A percentile compares a stretch with the other conserved stretches of the same genome.
Evolutionary conservation across 2,329 filamentous ascomycete genomes (phyloP).

Genomic region (Ophiostoma quercus): DNA sequence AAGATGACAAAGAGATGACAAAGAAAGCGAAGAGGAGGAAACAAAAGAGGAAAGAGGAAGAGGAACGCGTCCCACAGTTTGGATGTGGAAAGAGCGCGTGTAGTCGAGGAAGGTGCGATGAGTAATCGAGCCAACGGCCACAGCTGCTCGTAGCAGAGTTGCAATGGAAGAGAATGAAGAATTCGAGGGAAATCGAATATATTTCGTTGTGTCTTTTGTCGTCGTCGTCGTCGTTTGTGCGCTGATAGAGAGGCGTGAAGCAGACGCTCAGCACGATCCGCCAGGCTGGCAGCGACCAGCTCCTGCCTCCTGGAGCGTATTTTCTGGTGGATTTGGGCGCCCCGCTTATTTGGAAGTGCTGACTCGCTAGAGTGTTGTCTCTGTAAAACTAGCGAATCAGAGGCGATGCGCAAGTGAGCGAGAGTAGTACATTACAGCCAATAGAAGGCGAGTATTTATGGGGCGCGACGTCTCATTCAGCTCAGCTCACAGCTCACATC

Average conservation of each 20-base stretch:
- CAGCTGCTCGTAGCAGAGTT: background rate
- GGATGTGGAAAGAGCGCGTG: background rate
- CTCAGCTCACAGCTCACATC: background rate
- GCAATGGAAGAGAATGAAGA: background rate
- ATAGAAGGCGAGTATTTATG: background rate
- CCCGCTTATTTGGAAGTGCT: background rate
- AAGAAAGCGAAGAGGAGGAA: too few species aligned
- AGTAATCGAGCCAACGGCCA: background rate
- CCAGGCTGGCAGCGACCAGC: background rate
- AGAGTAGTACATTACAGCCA: background rate
- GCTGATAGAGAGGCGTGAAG: background rate
- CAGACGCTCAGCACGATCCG: background rate
- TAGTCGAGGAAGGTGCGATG: background rate
- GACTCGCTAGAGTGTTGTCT: background rate
- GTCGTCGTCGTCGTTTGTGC: background rate
- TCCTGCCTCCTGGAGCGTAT: background rate
- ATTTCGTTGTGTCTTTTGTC: background rate
- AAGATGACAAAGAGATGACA: background rate
- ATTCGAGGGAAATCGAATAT: background rate
- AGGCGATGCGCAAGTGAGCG: background rate
- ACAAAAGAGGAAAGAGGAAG: background rate
- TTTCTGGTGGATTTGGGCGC: background rate
- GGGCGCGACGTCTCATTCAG: background rate
- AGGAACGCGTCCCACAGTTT: slow-evolving; percentile 21
- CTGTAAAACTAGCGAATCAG: background rate